A percentile compares a stretch with the other conserved stretches of the same genome.
Conservation (phyloP, 1,139 yeast genomes). For the Taiozyma sp. region DNA sequence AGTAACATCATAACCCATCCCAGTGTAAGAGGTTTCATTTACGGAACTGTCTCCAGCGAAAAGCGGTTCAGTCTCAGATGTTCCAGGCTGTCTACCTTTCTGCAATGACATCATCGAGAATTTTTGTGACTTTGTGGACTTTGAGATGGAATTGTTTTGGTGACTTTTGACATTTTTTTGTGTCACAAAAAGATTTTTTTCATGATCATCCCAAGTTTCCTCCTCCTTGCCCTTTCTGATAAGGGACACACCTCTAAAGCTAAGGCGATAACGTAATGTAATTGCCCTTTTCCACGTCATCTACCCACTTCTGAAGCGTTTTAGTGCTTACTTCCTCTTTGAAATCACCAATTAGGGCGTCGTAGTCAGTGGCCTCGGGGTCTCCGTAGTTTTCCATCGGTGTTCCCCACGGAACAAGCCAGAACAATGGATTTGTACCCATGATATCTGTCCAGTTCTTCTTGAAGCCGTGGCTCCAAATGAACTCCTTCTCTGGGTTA, state of each 20-base stretch:
- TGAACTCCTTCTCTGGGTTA: constrained; percentile 19
- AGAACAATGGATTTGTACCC: constrained; percentile 16
- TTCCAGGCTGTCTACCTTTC: background rate
- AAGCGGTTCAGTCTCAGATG: background rate
- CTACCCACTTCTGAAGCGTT: constrained; percentile 3
- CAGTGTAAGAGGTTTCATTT: background rate
- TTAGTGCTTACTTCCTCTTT: constrained; percentile 8
- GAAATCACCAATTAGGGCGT: constrained; percentile 15
- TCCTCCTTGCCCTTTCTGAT: background rate
- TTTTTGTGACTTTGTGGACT: background rate
- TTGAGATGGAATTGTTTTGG: background rate
- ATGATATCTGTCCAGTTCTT: constrained; percentile 20
- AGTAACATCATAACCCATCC: background rate
- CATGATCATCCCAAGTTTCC: background rate
- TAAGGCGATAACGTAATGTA: constrained; percentile 2
- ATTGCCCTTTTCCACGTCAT: constrained; percentile 10
- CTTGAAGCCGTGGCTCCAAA: constrained; percentile 25
- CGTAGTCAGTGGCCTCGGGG: constrained; percentile 1
- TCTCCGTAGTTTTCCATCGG: constrained; percentile 1
- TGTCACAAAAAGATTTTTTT: background rate
- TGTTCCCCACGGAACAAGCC: constrained; percentile 19
- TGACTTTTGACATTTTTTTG: background rate
- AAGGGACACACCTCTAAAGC: background rate
- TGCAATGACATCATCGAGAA: background rate
- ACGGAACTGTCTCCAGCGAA: background rate